phyloP scores from a whole-genome alignment of 192 early-diverging fungal species.

The Chytriomyces confervae region DNA sequence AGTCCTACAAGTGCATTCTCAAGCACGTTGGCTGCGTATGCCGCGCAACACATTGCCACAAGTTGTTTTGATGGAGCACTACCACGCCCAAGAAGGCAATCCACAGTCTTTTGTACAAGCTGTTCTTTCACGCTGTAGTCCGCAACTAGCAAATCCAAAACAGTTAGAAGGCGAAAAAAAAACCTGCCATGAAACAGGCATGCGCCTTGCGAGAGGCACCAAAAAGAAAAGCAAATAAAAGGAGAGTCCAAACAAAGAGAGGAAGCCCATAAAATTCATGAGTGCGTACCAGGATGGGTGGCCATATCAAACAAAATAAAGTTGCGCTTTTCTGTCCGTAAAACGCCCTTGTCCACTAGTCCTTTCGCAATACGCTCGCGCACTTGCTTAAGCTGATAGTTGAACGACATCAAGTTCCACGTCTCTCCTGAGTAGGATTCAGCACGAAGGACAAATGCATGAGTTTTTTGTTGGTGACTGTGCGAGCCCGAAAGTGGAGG shows the following conservation, averaged over 20 bases:
- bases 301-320: constrained; percentile 98
- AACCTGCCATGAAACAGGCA: too few species aligned
- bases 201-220: not conserved
- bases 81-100: constrained; percentile 75
- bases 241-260: not conserved
- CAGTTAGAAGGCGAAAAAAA: not conserved
- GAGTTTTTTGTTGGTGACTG: not conserved
- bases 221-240: not conserved
- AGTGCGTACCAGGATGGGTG: constrained; percentile 74
- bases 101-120: constrained; percentile 81
- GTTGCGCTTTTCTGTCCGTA: constrained; percentile 94
- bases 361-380: constrained; percentile 96
- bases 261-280: too few species aligned
- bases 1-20: constrained; percentile 91
- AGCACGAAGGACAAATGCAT: not conserved
- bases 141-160: constrained; percentile 52
- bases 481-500: not conserved
- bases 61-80: constrained; percentile 67
- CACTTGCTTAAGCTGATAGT: constrained; percentile 97
- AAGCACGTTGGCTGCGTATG: constrained; percentile 96
- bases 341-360: constrained; percentile 96
- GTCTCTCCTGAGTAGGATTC: constrained; percentile 78
- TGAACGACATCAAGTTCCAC: constrained; percentile 97
- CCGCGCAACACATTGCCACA: constrained; percentile 89
- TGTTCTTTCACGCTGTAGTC: constrained; percentile 88